These are phyloP conservation scores for button mushroom (Agaricus bisporus) DNA, from an alignment of 768 basidiomycete species.

Conservation along the genomic window DNA sequence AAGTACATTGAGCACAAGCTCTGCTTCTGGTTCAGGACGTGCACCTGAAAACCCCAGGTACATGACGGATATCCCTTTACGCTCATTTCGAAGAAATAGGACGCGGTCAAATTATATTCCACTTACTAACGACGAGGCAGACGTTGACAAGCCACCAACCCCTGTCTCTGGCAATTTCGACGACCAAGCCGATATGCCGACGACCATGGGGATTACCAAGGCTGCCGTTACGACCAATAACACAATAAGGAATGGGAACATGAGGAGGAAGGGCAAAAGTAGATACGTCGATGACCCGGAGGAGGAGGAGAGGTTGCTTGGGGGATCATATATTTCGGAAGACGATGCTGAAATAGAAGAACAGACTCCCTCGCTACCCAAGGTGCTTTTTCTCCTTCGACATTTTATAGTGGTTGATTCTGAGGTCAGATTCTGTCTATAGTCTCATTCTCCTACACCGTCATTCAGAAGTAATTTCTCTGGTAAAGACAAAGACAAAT, in stretches of 20 bases:
- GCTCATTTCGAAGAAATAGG: constrained; percentile 48
- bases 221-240: constrained; percentile 17
- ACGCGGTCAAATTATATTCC: constrained; percentile 41
- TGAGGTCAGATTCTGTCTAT: background rate
- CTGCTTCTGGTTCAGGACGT: background rate
- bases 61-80: constrained; percentile 74
- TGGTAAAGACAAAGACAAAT: constrained; percentile 67
- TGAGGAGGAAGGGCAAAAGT: constrained; percentile 35
- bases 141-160: constrained; percentile 7
- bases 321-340: constrained; percentile 30
- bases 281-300: constrained; percentile 59
- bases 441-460: constrained; percentile 18
- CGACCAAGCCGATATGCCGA: constrained; percentile 14
- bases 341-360: constrained; percentile 21
- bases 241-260: constrained; percentile 20
- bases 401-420: background rate
- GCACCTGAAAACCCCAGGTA: constrained; percentile 12
- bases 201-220: constrained; percentile 17
- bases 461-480: constrained; percentile 20
- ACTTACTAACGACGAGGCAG: constrained; percentile 23
- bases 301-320: constrained; percentile 51
- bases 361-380: background rate
- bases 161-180: constrained; percentile 13
- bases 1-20: background rate
- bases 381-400: constrained; percentile 13